Base-by-base conservation (phyloP, 306 rosid genomes). In the Argentina anserina region DNA sequence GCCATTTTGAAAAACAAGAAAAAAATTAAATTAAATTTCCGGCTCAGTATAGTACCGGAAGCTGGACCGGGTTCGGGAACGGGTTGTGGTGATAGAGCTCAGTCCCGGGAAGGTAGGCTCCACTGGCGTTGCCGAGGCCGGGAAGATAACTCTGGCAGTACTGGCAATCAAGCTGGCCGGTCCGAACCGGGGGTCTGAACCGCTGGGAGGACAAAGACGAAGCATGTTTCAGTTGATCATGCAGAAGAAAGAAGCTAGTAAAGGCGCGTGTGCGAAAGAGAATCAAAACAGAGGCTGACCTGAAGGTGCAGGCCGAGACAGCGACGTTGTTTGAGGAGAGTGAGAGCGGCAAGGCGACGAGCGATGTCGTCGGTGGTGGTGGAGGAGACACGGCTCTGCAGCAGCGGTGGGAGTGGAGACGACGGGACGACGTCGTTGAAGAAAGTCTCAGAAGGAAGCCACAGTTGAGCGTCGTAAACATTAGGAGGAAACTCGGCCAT, bases 381-480 rank as follows among this genome's bases (percentile, higher is more conserved):
- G 74, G 31, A 37, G 25, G n/a, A 6, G 25, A 25, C 14, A 2
- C 18, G 77, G 43, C 23, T 47, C 1, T 4, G 56, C 5, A 8
- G 75, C n/a, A n/a, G n/a, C n/a, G n/a, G n/a, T n/a, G n/a, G n/a
- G n/a, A n/a, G n/a, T n/a, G n/a, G n/a, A n/a, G n/a, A n/a, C n/a
- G n/a, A n/a, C 9, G 77, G 25, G 18, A 20, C 36, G 50, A 31
- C 65, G 61, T 76, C 78, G 75, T 73, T 70, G 75, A 40, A 41
- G 66, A 55, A 77, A 52, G 55, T 28, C 23, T 77, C 73, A 10
- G 84, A 77, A 14, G 84, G 78, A 59, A 77, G 84, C 81, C 72
- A 72, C 0, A 49, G 75, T 26, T 62, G 76, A 25, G 76, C 69
- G 14, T 72, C 73, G 46, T 77, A 72, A 4, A 43, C 45, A 21